Evolutionary conservation across 257 asterid species (phyloP).

Genomic region (Sherardia arvensis): DNA sequence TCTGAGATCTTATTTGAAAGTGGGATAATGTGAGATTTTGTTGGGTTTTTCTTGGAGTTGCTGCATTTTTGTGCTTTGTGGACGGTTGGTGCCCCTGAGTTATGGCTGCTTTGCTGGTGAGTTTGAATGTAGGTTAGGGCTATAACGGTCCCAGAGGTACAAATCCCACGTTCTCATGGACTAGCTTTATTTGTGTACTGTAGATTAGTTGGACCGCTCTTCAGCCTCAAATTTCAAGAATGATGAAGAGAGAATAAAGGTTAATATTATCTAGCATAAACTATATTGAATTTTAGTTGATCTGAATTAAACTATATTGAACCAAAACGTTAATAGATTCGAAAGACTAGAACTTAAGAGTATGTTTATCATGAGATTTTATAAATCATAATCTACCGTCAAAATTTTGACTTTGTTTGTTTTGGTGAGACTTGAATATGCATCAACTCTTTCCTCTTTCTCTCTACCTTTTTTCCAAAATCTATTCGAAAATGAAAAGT

Average conservation of each 20-base stretch:
- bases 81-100: conserved; percentile 1
- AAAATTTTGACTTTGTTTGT: too few species aligned
- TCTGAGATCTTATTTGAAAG: conserved; percentile 1
- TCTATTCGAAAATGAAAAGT: too few species aligned
- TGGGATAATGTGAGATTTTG: background rate
- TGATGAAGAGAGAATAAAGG: background rate
- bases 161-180: conserved; percentile 5
- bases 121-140: background rate
- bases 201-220: background rate
- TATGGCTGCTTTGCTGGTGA: background rate
- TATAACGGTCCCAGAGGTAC: background rate
- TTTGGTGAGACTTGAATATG: too few species aligned
- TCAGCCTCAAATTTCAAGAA: background rate
- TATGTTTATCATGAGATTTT: too few species aligned
- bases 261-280: too few species aligned
- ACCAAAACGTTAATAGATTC: too few species aligned
- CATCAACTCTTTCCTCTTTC: too few species aligned
- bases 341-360: too few species aligned
- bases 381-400: too few species aligned
- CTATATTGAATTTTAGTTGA: too few species aligned
- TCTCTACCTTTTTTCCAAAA: too few species aligned
- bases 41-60: conserved; percentile 16
- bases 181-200: background rate
- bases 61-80: conserved; percentile 12
- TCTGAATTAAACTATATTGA: too few species aligned